Evolutionary conservation across 768 basidiomycete species (phyloP).

Genomic region (Royoungia palumana): DNA sequence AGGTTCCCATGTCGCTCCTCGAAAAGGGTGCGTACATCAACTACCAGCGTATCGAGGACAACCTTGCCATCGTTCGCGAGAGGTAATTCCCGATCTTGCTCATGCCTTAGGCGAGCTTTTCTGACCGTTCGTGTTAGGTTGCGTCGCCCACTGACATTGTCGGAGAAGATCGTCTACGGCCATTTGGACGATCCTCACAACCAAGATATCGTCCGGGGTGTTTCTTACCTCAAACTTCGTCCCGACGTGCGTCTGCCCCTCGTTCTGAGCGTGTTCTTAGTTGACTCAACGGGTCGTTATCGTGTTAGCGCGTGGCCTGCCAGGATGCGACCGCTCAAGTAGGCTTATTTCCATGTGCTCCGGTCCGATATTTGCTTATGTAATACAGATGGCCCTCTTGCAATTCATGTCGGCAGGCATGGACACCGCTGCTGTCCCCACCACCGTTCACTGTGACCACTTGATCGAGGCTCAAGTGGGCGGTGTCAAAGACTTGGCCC

Average conservation of each 20-base stretch:
- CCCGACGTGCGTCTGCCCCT: conserved; percentile 73
- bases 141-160: conserved; percentile 85
- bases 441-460: conserved; percentile 99
- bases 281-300: conserved; percentile 5
- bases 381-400: conserved; percentile 89
- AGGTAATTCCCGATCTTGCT: conserved; percentile 57
- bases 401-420: conserved; percentile 99
- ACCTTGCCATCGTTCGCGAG: conserved; percentile 81
- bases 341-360: conserved; percentile 21
- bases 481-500: conserved; percentile 88
- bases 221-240: conserved; percentile 94
- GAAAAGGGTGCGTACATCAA: conserved; percentile 85
- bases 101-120: too few relatives aligned
- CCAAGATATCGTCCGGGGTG: conserved; percentile 88
- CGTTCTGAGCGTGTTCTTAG: not conserved
- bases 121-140: conserved; percentile 47
- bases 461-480: conserved; percentile 97
- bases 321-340: conserved; percentile 91
- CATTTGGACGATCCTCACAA: conserved; percentile 93
- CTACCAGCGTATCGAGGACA: conserved; percentile 98
- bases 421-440: conserved; percentile 95
- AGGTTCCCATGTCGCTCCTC: conserved; percentile 84
- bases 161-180: conserved; percentile 97
- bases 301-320: conserved; percentile 73
- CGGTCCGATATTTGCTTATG: conserved; percentile 21